Base-by-base conservation (phyloP, 139 green algal species). In the Chlamydomonas sp. region DNA sequence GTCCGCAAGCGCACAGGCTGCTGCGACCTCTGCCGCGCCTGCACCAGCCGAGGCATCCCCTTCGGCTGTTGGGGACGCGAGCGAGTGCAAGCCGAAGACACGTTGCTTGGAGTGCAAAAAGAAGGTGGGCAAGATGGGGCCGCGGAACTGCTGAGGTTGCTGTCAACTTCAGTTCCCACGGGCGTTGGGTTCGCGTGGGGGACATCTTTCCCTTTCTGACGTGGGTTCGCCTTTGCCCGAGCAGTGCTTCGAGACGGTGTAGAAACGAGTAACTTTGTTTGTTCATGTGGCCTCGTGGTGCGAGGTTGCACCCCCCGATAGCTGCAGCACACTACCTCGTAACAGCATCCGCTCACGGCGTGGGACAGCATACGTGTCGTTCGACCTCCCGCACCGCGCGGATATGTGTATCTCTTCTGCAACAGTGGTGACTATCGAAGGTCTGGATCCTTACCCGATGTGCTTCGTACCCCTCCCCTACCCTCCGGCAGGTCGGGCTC, bases 61-160 rank as follows among this genome's bases (percentile, higher is more conserved):
- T 12, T 67, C 77, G 20, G 61, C 87, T 2, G 66, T 62, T 1
- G 69, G 78, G 3, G 73, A 84, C 58, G 66, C 80, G 57, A 81
- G 18, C 75, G 84, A 78, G 9, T 31, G 59, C 7, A 76, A 86
- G 61, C 64, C 61, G 7, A 16, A 68, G 68, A 88, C 75, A 14
- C 87, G 92, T 7, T 95, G 93, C 89, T 77, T 89, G 7, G 73
- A 78, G 49, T 97, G 94, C 93, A 92, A 91, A 72, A 96, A 96
- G 90, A 93, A 94, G 81, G 31, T 49, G 31, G 31, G 31, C 31
- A 49, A 49, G 31, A 49, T 49, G 31, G 79, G 49, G 31, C 79
- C 77, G 31, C 5, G 57, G 18, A 57, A 12, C 16, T 73, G 60
- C 69, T 31, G n/a, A 63, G 20, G 59, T 62, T 67, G 69, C 49